Base-by-base conservation (phyloP, 345 rosid species). In the Pugionium dolabratum region DNA sequence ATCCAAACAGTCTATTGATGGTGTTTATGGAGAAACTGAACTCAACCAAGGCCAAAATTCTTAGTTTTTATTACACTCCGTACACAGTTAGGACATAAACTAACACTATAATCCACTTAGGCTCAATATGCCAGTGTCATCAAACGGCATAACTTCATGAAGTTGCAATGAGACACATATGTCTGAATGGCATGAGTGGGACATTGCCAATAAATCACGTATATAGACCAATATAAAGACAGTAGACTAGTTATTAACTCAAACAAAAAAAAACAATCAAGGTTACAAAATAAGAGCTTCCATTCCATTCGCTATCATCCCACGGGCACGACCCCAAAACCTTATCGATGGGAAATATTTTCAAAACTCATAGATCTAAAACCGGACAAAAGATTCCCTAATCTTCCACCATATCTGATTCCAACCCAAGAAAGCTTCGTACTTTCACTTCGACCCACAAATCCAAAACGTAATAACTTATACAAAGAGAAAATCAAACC, bases 401-500 rank as follows among this genome's bases (percentile, higher is more conserved):
- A 64, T 57, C 40, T 9, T 18, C 41, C 51, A 62, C 29, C 51
- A 31, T 54, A 63, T 31, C 45, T 10, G 8, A 65, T 58, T 39
- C 50, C 37, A 52, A 32, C 41, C 32, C 48, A 39, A 39, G 31
- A 40, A 74, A 74, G 73, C 58, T 66, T 46, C 44, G 1, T 51
- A 66, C 62, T 66, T 53, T 68, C 41, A 42, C 55, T 7, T 29
- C 4, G 5, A 29, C 64, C 44, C 53, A 46, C 40, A 34, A 51
- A 57, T 25, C 50, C 6, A 46, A 58, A 51, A 46, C 35, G 50
- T 5, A 1, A 29, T 26, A 43, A 39, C 50, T 0, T 25, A 50
- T 28, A 7, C 32, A 44, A 6, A 46, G 56, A 61, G 45, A 7
- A 40, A 28, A 33, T 56, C 72, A 62, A 31, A 90, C 99, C 97